Conservation (phyloP, 176 grass and related monocot species). For the Lolium multiflorum region DNA sequence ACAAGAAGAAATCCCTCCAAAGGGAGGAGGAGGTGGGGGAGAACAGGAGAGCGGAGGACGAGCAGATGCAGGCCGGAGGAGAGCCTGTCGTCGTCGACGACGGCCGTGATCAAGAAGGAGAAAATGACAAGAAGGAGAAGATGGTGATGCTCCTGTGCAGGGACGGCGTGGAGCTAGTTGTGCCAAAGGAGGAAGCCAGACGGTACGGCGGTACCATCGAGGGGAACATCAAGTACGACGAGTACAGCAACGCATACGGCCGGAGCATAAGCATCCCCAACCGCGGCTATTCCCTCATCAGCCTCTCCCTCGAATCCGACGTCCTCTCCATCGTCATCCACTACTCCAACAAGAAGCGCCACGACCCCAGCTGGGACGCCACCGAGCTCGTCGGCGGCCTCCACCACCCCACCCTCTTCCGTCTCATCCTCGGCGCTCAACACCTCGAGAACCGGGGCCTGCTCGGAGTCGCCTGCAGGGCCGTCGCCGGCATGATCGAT, state of each 20-base stretch:
- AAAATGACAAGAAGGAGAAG: background rate
- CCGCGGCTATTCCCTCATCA: background rate
- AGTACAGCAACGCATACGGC: background rate
- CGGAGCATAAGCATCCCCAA: background rate
- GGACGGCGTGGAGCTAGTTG: background rate
- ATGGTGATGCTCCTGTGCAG: background rate
- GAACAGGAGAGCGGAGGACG: no score
- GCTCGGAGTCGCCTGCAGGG: background rate
- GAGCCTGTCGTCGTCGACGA: no score
- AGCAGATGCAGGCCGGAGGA: no score
- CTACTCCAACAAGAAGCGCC: background rate
- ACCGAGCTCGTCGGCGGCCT: background rate
- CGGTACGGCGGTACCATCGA: background rate
- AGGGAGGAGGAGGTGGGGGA: background rate
- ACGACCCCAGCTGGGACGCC: background rate
- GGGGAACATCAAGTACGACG: background rate
- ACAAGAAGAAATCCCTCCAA: background rate
- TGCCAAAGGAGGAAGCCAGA: background rate
- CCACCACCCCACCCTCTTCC: background rate
- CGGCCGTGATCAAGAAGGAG: background rate
- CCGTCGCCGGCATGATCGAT: background rate
- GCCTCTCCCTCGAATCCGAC: background rate
- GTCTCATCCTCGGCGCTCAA: background rate
- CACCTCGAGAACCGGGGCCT: background rate
- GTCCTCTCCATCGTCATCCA: background rate